phyloP scores from a whole-genome alignment of 768 basidiomycete genomes.

The Pisolithus marmoratus region DNA sequence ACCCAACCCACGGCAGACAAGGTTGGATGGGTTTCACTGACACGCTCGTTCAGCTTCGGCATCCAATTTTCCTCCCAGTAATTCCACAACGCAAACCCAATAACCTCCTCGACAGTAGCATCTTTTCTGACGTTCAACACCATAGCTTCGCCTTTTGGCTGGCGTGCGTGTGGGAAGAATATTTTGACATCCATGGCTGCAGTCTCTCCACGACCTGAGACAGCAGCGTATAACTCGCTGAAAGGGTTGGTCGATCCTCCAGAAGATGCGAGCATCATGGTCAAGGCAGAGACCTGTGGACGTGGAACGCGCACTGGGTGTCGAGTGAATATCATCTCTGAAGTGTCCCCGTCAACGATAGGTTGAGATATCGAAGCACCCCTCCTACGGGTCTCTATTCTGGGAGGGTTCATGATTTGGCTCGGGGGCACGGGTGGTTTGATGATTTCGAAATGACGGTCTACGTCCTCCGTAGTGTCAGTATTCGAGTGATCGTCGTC shows the following conservation, averaged over 20 bases:
- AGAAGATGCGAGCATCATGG: conserved; percentile 66
- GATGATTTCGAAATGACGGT: conserved; percentile 52
- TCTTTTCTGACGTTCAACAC: conserved; percentile 76
- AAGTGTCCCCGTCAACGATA: conserved; percentile 9
- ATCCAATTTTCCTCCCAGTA: conserved; percentile 88
- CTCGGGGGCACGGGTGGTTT: conserved; percentile 33
- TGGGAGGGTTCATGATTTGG: conserved; percentile 14
- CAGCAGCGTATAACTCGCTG: conserved; percentile 77
- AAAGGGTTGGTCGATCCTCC: conserved; percentile 75
- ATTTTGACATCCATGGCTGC: conserved; percentile 63
- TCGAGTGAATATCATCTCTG: conserved; percentile 44
- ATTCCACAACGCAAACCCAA: conserved; percentile 87
- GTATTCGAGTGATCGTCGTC: conserved; percentile 22
- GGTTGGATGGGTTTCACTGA: conserved; percentile 57
- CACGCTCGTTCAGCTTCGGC: conserved; percentile 68
- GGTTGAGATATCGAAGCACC: conserved; percentile 24
- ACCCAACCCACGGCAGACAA: conserved; percentile 87
- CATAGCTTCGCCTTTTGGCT: conserved; percentile 59
- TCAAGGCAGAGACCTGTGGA: conserved; percentile 57
- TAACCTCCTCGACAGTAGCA: conserved; percentile 91
- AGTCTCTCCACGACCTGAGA: conserved; percentile 68
- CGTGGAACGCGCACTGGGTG: conserved; percentile 40
- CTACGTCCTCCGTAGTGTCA: conserved; percentile 26
- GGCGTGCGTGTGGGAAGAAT: conserved; percentile 77
- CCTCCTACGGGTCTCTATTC: conserved; percentile 23